Base-by-base conservation (phyloP, 2,329 filamentous ascomycete genomes). In the Cladosporium oxysporum region DNA sequence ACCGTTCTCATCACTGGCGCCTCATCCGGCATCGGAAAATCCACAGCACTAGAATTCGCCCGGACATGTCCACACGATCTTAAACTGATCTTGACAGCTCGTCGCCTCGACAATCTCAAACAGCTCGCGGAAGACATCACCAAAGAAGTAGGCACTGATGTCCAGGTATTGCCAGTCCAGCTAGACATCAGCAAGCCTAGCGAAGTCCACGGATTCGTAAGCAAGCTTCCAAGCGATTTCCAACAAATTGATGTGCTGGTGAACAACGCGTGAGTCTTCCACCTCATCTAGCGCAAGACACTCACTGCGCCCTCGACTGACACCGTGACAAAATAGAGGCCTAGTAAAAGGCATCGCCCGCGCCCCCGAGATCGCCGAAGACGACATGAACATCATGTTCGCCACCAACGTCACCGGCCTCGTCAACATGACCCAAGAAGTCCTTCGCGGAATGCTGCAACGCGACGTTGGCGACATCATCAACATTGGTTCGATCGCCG, bases 1-100 rank as follows among this genome's bases (percentile, higher is more conserved):
- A 98, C 93, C 5, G 84, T 98, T 66, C 80, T 98, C 66, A 87
- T 99, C 69, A 98, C 95, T 3, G 95, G 95, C 64, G 95, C 95
- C 31, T 95, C 91, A 2, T 96, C 92, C n/a, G 95, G 95, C 68
- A 98, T 99, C 79, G 95, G 95, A 26, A 87, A 85, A 65, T 87
- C 86, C 72, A 90, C 87, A n/a, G 95, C 94, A 18, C 82, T 95
- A 70, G 95, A 98, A 79, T 99, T 98, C 75, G 95, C 95, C 29
- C 88, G 92, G 64, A 94, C 93, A 1, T 86, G 90, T 28, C 92
- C 92, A 6, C 84, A 88, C 64, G 85, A 90, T 76, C 84, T 98
- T 70, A 92, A 91, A 77, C 84, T 99, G 61, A 88, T 98, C 71
- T 80, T 98, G 66, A 95, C 95, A 7, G 95, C 95, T n/a, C 87